Base-by-base conservation (phyloP, 2,329 filamentous ascomycete genomes). In the Pseudogymnoascus sp. region DNA sequence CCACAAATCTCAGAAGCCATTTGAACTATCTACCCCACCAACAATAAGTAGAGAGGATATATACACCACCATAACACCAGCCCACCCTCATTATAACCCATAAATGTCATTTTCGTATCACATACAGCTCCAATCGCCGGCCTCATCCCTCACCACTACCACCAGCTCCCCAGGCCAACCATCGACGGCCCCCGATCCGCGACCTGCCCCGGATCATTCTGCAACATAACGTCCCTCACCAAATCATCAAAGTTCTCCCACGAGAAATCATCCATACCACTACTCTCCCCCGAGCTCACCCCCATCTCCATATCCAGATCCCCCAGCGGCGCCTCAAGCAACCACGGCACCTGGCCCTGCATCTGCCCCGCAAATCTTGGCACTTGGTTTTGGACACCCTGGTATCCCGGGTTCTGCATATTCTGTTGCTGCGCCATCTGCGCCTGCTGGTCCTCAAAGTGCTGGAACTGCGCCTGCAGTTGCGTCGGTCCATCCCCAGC, bases 221-320 rank as follows among this genome's bases (percentile, higher is more conserved):
- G 67, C 44, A 67, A 64, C 63, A 71, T 69, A 25, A 72, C 73
- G 50, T 75, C 73, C 42, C 69, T 69, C 1, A 75, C 70, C 37
- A 75, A 65, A 67, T 73, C 71, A 64, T 76, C 73, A 73, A 74
- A 75, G 11, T 71, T 70, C 36, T 71, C 67, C 73, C 73, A 76
- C 38, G 67, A 69, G 6, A 67, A 66, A 14, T 72, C 69, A 36
- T 72, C 69, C 28, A 69, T 23, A 5, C 63, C 68, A 62, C 66
- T 66, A 11, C 28, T 62, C 16, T 62, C 37, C 23, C 18, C 59
- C n/a, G 37, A 42, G 34, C 34, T 25, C 34, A 38, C 69, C 25
- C 70, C 69, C 7, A 62, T 67, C 59, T 67, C 66, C 69, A 73
- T 70, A 60, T 73, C 69, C 11, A 73, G 25, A 66, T 73, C 70